Base-by-base conservation (phyloP, 192 early-diverging fungal genomes). In the Phycomyces blakesleeanus region DNA sequence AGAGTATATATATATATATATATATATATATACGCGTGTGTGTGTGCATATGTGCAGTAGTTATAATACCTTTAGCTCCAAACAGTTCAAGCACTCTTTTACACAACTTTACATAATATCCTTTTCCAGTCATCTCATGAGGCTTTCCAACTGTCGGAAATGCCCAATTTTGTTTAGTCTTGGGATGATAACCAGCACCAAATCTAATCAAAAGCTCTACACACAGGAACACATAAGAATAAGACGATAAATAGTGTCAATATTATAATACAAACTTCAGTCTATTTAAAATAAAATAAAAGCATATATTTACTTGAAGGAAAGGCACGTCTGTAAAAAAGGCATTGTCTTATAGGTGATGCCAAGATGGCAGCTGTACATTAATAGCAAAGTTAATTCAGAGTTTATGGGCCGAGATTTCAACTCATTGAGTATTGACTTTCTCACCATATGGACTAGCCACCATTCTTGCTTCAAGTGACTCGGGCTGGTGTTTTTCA, bases 401-500 rank as follows among this genome's bases (percentile, higher is more conserved):
- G 29, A 34, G 29, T 34, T 7, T 34, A n/a, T n/a, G n/a, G 29
- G 7, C 29, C 29, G 29, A 7, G 29, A 66, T 39, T 24, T 37
- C 40, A 51, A n/a, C n/a, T 15, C 6, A 57, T 51, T 24, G 7
- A 21, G n/a, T n/a, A n/a, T n/a, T n/a, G n/a, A n/a, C n/a, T n/a
- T n/a, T 8, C 18, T 8, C 61, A 68, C 66, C 66, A 57, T 68
- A 62, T 21, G 66, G 53, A 51, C 60, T 68, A 7, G 20, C 21
- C 3, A 21, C 18, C 38, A 68, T 44, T 61, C 55, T 61, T 14
- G 42, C 53, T 51, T 56, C 59, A 1, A 61, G 20, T 9, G 54
- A 56, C 2, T 44, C 11, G n/a, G 63, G 55, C 24, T 40, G 6
- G 2, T 42, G 27, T n/a, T 8, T 12, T 14, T 7, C 14, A 7